Conservation (phyloP, 129 eudicot species). For the Helianthus annuus region DNA sequence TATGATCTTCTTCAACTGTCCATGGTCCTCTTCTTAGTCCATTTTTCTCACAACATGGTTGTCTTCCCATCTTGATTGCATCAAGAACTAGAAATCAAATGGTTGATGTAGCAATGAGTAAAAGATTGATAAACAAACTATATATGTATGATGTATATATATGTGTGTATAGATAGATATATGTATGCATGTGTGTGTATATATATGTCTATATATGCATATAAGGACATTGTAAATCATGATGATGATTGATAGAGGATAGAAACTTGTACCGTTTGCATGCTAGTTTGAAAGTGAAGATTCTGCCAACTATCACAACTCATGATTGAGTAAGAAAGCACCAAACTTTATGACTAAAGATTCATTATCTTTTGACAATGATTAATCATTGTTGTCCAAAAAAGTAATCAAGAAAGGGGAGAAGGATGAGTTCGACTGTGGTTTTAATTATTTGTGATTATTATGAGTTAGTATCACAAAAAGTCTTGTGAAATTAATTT, state of each 20-base stretch:
- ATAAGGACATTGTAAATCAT: background rate
- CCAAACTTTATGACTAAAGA: constrained; percentile 45
- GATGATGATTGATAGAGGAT: constrained; percentile 1
- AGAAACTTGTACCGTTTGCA: constrained; percentile 30
- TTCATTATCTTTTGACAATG: constrained; percentile 37
- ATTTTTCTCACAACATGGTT: constrained; percentile 78
- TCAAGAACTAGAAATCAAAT: too few species aligned
- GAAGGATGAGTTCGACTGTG: constrained; percentile 16
- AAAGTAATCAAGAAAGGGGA: constrained; percentile 34
- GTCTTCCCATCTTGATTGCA: constrained; percentile 69
- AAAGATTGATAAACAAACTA: background rate
- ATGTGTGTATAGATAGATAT: background rate
- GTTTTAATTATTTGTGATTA: constrained; percentile 19
- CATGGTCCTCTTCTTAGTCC: constrained; percentile 90
- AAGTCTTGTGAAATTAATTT: background rate
- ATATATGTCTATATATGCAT: background rate
- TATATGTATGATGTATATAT: constrained; percentile 1
- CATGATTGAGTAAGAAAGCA: constrained; percentile 68
- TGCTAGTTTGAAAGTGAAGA: constrained; percentile 50
- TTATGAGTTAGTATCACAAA: constrained; percentile 15
- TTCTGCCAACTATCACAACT: constrained; percentile 63
- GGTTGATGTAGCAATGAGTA: too few species aligned
- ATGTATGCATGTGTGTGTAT: too few species aligned
- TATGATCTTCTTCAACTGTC: constrained; percentile 82
- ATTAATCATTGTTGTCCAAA: constrained; percentile 38